Evolutionary conservation across 2,329 filamentous ascomycete genomes (phyloP), one percentile per base, ranked within the genome.

Genomic region (Fusarium beomiforme): DNA sequence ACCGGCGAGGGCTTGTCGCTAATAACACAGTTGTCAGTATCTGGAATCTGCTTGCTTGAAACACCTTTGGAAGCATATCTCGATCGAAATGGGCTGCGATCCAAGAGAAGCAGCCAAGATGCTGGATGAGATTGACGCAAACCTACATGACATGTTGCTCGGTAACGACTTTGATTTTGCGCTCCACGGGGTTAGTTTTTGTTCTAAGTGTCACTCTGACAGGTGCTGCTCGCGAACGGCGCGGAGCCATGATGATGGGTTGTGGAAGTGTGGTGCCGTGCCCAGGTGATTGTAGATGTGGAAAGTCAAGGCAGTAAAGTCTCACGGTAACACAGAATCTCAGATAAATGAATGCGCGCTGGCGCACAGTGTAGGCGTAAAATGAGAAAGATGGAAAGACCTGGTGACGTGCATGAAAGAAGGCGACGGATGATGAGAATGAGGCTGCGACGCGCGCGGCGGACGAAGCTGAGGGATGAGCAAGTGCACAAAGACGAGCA

Each of bases 141-240:
- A 88, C 92, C 83, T 89, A 97, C 94, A 94, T 93, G 83, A 94
- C 89, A 80, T 91, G 89, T 83, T 98, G 95, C 85, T 96, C 91
- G 55, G 96, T 98, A 75, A 98, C 88, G 84, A 99, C 90, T 89
- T 95, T 97, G 83, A 99, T 88, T 79, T 90, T 93, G 78, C 96
- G 90, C 88, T 98, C 92, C 78, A 91, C 12, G 36, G 60, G 55
- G 75, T 81, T 76, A 81, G 79, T 53, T 58, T 64, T 67, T 13
- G 54, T 37, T 53, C 49, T 72, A 36, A 62, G 17, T 31, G 17
- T 39, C 46, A 60, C 50, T 47, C 60, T 74, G 61, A 64, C 63
- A 21, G 71, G 46, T 54, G 69, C 41, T 49, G 62, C 34, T 64
- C 68, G 64, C 37, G 33, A 34, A 31, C 67, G 56, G 63, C 60